Evolutionary conservation across 495 filamentous ascomycete genomes (phyloP), one percentile per base, ranked within the genome.

Genomic region (Mytilinidion resinicola): DNA sequence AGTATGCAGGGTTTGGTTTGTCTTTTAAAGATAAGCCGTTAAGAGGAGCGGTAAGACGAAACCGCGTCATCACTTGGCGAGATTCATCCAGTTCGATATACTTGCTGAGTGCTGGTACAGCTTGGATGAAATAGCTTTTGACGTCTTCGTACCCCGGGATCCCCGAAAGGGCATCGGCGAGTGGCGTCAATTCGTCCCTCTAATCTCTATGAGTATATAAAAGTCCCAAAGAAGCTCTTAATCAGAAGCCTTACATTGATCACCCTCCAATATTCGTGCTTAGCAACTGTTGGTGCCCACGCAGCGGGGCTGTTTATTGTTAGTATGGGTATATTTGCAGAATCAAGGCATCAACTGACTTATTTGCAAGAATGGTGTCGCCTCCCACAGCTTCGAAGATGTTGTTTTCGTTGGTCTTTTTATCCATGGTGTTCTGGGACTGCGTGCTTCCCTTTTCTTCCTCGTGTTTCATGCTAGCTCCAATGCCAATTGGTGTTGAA

Each of bases 241-340:
- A n/a, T n/a, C 37, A 39, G 14, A 9, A 14, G 14, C 8, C 37
- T 39, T 14, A 39, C 37, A 39, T 48, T 48, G 17, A 48, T 48
- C 8, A 48, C 44, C 20, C 44, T 15, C 44, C 44, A 48, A 25
- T 48, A 15, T 25, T 48, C 9, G 17, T 15, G 20, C 17, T 48
- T 48, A 8, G 44, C 44, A 48, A 48, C 44, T 48, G 44, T 15
- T 48, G 44, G 44, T 15, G 44, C 44, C 44, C 44, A 48, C 14
- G 17, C 8, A 8, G 44, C 14, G 8, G 44, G 44, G 17, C 44
- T 48, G 17, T 10, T 9, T 9, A 39, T 9, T 39, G 14, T 39
- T 14, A 39, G 37, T 14, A 39, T 9, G 8, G 37, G 8, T n/a
- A n/a, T n/a, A n/a, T n/a, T n/a, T n/a, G n/a, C n/a, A n/a, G n/a